phyloP scores from a whole-genome alignment of 352 stramenopile genomes.

The Phytophthora melonis region DNA sequence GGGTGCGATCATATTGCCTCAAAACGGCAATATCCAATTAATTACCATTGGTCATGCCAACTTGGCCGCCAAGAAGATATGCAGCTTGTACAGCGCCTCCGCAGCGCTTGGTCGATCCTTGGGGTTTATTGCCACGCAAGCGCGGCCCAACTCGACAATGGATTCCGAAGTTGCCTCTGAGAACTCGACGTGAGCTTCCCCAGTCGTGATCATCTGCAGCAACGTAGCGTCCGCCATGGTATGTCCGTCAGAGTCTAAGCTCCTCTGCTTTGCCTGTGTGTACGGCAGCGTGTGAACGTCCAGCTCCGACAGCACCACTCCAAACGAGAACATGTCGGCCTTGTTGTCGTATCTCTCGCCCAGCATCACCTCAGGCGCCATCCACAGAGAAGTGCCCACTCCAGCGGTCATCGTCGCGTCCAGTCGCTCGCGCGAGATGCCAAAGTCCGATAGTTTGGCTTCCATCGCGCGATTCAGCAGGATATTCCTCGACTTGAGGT shows the following conservation, averaged over 20 bases:
- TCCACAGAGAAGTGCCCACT: slow-evolving; percentile 17
- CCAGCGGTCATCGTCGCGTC: slow-evolving; percentile 40
- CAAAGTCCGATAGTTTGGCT: slow-evolving; percentile 66
- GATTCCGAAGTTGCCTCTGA: slow-evolving; percentile 13
- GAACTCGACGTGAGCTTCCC: slow-evolving; percentile 26
- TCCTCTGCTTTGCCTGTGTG: slow-evolving; percentile 42
- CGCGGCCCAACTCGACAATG: slow-evolving; percentile 16
- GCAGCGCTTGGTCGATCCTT: slow-evolving; percentile 18
- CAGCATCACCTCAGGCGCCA: too few relatives aligned
- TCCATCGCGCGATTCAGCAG: slow-evolving; percentile 49
- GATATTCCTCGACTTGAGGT: slow-evolving; percentile 76
- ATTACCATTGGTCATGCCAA: neutral
- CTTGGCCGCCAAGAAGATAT: neutral
- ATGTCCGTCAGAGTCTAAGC: neutral
- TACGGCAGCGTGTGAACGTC: slow-evolving; percentile 55
- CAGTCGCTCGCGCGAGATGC: slow-evolving; percentile 29
- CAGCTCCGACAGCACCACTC: slow-evolving; percentile 45
- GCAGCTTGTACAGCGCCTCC: slow-evolving; percentile 21
- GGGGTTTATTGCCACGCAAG: slow-evolving; percentile 28
- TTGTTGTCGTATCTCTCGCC: slow-evolving; percentile 48
- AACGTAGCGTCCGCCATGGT: slow-evolving; percentile 18
- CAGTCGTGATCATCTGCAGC: slow-evolving; percentile 26
- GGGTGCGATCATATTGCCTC: too few relatives aligned
- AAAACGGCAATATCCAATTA: too few relatives aligned
- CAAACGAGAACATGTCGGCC: slow-evolving; percentile 53